Evolutionary conservation across 192 early-diverging fungal species (phyloP).

Genomic region (Linnemannia hyalina): DNA sequence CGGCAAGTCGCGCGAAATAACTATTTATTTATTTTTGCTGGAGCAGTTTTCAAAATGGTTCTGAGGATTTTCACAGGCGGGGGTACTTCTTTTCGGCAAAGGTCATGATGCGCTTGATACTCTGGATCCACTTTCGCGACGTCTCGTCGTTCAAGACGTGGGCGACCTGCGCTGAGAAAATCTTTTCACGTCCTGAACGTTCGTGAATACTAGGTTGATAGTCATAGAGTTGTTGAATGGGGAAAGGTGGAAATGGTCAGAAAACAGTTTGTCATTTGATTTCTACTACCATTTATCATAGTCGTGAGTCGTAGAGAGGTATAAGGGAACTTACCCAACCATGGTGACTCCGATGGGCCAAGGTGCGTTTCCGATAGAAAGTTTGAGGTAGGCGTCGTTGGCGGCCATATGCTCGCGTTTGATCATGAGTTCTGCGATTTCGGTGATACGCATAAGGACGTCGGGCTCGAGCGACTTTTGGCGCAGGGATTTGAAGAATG

Average conservation of each 20-base stretch:
- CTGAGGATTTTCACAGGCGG: constrained; percentile 37
- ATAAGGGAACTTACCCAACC: constrained; percentile 75
- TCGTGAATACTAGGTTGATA: constrained; percentile 87
- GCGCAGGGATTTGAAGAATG: constrained; percentile 91
- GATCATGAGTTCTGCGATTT: constrained; percentile 90
- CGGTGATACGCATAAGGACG: constrained; percentile 89
- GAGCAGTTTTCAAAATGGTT: too few relatives aligned
- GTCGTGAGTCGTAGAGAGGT: not conserved
- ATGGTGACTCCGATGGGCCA: constrained; percentile 99
- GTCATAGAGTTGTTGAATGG: not conserved
- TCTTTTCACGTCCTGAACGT: constrained; percentile 96
- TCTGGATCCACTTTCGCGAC: constrained; percentile 99
- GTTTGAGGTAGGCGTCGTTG: constrained; percentile 92
- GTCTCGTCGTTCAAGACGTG: constrained; percentile 98
- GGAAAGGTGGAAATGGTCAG: not conserved
- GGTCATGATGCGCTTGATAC: constrained; percentile 95
- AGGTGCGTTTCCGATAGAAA: constrained; percentile 97
- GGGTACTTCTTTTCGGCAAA: constrained; percentile 95
- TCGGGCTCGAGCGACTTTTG: constrained; percentile 82
- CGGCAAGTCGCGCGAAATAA: too few relatives aligned
- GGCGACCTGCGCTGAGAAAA: constrained; percentile 94
- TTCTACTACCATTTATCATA: not conserved
- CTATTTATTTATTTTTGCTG: too few relatives aligned
- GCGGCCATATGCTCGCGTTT: constrained; percentile 92
- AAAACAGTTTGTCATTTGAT: not conserved